Evolutionary conservation across 2,329 filamentous ascomycete species (phyloP).

Genomic region (Diaporthe sp.): DNA sequence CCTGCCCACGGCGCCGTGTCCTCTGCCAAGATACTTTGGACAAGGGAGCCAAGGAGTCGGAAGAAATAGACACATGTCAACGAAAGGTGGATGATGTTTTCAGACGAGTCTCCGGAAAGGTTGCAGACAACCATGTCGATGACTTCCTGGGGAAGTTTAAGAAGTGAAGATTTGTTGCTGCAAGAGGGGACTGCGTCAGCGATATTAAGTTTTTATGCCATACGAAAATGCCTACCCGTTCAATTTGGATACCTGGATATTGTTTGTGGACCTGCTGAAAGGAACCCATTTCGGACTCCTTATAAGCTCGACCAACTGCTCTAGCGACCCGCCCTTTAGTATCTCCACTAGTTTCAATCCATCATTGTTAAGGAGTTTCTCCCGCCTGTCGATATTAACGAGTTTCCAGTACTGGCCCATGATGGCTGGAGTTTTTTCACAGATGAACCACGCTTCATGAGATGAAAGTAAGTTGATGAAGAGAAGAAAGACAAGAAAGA

Average conservation of each 20-base stretch:
- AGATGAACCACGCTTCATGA: not conserved
- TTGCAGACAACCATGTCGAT: not conserved
- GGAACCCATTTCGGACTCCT: not conserved
- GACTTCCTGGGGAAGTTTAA: not conserved
- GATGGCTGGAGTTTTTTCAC: not conserved
- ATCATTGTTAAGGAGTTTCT: not conserved
- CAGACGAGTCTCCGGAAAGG: not conserved
- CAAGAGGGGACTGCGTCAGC: not conserved
- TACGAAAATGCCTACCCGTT: not conserved
- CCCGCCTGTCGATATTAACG: not conserved
- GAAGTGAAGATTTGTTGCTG: not conserved
- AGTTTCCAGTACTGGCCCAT: slow-evolving; percentile 1
- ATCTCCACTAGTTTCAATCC: not conserved
- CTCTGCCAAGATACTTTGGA: not conserved
- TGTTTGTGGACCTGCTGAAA: not conserved
- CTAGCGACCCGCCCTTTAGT: not conserved
- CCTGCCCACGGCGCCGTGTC: slow-evolving; percentile 3
- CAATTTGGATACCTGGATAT: not conserved
- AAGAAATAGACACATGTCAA: slow-evolving; percentile 6
- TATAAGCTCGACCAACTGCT: not conserved
- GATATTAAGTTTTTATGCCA: too few species aligned
- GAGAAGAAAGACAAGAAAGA: not conserved
- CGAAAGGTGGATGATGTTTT: not conserved
- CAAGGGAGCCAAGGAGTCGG: not conserved
- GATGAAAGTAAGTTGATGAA: not conserved